Base-by-base conservation (phyloP, 352 stramenopile genomes). In the Globisporangium alternatum region DNA sequence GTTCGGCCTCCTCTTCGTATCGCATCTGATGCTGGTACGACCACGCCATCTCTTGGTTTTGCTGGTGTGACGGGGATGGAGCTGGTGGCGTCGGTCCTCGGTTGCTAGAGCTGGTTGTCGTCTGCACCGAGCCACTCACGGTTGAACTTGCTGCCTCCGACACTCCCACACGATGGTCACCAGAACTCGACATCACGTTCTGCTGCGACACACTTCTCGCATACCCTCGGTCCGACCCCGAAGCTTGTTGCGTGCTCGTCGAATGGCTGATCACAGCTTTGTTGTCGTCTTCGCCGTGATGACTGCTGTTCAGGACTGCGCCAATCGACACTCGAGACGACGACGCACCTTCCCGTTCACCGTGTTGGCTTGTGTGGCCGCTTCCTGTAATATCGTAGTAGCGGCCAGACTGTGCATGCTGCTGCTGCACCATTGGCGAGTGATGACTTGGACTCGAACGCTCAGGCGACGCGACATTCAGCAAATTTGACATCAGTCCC, bases 401-500 rank as follows among this genome's bases (percentile, higher is more conserved):
- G n/a, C 64, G 68, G 63, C 25, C 52, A n/a, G 70, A 9, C 47
- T 76, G 75, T 39, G 71, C 59, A 51, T 81, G 72, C 12, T 76
- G 78, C 55, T 83, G 75, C 28, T 76, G 71, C 52, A 81, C 71
- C 47, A 80, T 63, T 1, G 81, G 71, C 37, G 80, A 88, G 41
- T 83, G 72, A 9, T 76, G 75, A 2, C 67, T 72, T 19, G 67
- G 64, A 47, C 65, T 70, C 21, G 52, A 54, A 37, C 75, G 65
- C 31, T 91, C 83, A n/a, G 81, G 76, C 8, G 81, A 88, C 2
- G 79, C 68, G 3, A 89, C 80, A 66, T 91, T 93, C 15, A 93
- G 68, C n/a, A 93, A 66, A 41, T 81, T 93, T 12, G 81, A 79
- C 84, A 93, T 93, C 39, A 90, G 71, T 8, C 77, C 78, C 81